These are phyloP conservation scores for Zymoseptoria ardabiliae DNA, from an alignment of 2,329 filamentous ascomycete species.

Conservation along the genomic window DNA sequence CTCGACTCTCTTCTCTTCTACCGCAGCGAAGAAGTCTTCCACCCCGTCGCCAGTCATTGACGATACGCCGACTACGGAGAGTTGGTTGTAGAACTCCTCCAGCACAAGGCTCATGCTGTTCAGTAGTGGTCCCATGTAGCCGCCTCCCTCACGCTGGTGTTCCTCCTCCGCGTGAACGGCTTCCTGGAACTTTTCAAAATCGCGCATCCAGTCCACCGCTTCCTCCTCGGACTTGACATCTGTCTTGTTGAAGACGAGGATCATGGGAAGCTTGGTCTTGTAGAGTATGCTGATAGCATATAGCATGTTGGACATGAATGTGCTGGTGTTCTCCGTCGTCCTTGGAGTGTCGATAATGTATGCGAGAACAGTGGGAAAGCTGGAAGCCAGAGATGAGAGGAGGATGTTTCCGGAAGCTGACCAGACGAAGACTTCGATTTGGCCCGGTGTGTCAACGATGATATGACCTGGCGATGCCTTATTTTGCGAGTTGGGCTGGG, in stretches of 20 bases:
- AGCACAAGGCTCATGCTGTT: slow-evolving; percentile 98
- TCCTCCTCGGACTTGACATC: slow-evolving; percentile 86
- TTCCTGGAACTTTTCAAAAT: slow-evolving; percentile 91
- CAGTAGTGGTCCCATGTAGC: slow-evolving; percentile 91
- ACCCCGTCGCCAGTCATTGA: slow-evolving; percentile 88
- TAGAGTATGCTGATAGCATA: slow-evolving; percentile 98
- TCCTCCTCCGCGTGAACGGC: slow-evolving; percentile 77
- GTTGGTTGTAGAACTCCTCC: slow-evolving; percentile 92
- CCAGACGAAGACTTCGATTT: slow-evolving; percentile 99
- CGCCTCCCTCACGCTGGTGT: slow-evolving; percentile 65
- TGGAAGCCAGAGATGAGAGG: slow-evolving; percentile 83
- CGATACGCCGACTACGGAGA: slow-evolving; percentile 88
- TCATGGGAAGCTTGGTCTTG: slow-evolving; percentile 98
- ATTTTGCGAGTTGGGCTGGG: slow-evolving; percentile 30
- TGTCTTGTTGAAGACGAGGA: slow-evolving; percentile 98
- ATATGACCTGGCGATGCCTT: slow-evolving; percentile 67
- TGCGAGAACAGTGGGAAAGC: slow-evolving; percentile 92
- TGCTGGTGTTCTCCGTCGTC: slow-evolving; percentile 85
- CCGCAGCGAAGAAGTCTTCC: slow-evolving; percentile 86
- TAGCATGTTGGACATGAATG: slow-evolving; percentile 99
- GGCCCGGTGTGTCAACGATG: slow-evolving; percentile 88
- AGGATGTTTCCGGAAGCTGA: slow-evolving; percentile 91
- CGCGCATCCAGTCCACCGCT: slow-evolving; percentile 98
- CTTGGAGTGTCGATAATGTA: slow-evolving; percentile 97
- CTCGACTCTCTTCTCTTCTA: slow-evolving; percentile 77